Percentiles rank a stretch among this genome's conserved stretches.
Evolutionary conservation across 441 rosid genomes (phyloP).

Genomic region (Melianthus villosus): DNA sequence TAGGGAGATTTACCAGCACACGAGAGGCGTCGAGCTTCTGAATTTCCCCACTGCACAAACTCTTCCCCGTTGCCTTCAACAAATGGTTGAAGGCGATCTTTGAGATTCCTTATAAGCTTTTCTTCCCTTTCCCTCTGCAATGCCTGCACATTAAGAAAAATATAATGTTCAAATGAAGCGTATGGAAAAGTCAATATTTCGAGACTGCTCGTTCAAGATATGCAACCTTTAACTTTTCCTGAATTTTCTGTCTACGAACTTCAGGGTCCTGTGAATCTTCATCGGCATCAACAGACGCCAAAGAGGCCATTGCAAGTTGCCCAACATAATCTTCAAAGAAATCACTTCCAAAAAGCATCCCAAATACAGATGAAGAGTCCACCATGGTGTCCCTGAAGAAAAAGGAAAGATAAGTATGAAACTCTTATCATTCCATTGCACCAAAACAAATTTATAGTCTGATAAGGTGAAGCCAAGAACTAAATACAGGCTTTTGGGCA

Average conservation of each 20-base stretch:
- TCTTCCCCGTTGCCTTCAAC: constrained; percentile 51
- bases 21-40: constrained; percentile 66
- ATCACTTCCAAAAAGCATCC: constrained; percentile 92
- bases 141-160: constrained; percentile 22
- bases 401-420: constrained; percentile 2
- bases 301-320: constrained; percentile 64
- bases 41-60: constrained; percentile 53
- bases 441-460: not conserved
- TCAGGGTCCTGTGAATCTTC: constrained; percentile 35
- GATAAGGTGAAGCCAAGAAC: not conserved
- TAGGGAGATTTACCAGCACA: constrained; percentile 32
- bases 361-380: constrained; percentile 84
- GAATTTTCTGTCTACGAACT: constrained; percentile 28
- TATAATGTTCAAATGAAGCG: constrained; percentile 1
- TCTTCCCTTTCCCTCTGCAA: constrained; percentile 57
- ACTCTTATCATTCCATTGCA: not conserved
- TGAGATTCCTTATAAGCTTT: constrained; percentile 38
- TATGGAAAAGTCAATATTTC: not conserved
- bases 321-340: constrained; percentile 84
- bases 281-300: constrained; percentile 40
- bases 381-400: constrained; percentile 58
- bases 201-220: constrained; percentile 2
- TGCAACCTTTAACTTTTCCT: constrained; percentile 56
- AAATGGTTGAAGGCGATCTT: constrained; percentile 51
- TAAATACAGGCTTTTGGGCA: not conserved